Conservation (phyloP, 352 stramenopile species). For the Globisporangium takayamanum region DNA sequence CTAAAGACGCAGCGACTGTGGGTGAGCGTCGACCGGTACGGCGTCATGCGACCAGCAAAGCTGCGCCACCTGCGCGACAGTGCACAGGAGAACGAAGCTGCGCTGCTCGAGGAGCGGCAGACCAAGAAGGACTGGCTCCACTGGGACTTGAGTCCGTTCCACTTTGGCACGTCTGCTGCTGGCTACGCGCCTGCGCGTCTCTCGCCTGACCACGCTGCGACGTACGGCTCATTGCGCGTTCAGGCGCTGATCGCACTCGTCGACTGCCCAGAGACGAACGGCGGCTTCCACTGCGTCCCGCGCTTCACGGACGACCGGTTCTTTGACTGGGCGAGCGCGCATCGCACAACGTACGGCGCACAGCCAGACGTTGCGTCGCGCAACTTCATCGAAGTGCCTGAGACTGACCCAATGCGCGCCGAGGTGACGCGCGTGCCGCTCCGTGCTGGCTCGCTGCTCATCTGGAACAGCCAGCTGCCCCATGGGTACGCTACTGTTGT, state of each 20-base stretch:
- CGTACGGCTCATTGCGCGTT: slow-evolving; percentile 39
- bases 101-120: slow-evolving; percentile 28
- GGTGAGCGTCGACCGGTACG: slow-evolving; percentile 47
- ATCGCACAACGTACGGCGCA: slow-evolving; percentile 28
- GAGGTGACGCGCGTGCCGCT: slow-evolving; percentile 34
- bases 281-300: slow-evolving; percentile 44
- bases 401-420: slow-evolving; percentile 29
- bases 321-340: slow-evolving; percentile 31
- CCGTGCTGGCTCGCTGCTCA: slow-evolving; percentile 35
- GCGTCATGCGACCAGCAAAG: slow-evolving; percentile 32
- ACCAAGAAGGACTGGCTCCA: slow-evolving; percentile 50
- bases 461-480: slow-evolving; percentile 43
- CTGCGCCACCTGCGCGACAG: slow-evolving; percentile 19
- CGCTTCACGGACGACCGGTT: slow-evolving; percentile 38
- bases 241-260: slow-evolving; percentile 35
- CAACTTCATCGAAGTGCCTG: slow-evolving; percentile 42
- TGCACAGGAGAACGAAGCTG: slow-evolving; percentile 17
- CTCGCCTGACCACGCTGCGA: slow-evolving; percentile 6
- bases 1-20: slow-evolving; percentile 26
- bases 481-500: slow-evolving; percentile 17
- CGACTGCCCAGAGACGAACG: slow-evolving; percentile 34
- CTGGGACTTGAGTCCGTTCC: slow-evolving; percentile 46
- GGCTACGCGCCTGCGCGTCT: slow-evolving; percentile 27
- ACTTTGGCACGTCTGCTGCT: slow-evolving; percentile 37
- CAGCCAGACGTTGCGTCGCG: slow-evolving; percentile 23